These are phyloP conservation scores for Bipolaris cookei DNA, from an alignment of 2,329 filamentous ascomycete species.

Conservation along the genomic window DNA sequence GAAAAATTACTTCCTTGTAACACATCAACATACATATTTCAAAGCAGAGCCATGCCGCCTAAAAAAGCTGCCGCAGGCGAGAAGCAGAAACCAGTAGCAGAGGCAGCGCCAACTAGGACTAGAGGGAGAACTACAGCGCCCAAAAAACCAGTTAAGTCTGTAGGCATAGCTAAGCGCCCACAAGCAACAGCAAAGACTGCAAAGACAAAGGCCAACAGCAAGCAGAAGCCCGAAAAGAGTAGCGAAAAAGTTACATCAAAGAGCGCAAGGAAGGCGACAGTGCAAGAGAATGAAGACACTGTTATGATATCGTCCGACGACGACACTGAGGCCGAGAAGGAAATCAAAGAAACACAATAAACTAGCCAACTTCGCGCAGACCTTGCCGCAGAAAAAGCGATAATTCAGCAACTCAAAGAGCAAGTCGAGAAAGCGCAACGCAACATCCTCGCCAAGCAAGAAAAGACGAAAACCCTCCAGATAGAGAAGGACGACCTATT, in stretches of 20 bases:
- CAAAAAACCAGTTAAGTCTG: not conserved
- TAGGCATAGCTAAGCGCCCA: too few species aligned
- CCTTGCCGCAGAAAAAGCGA: not conserved
- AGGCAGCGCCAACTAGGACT: not conserved
- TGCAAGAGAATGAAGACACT: not conserved
- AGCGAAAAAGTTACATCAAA: not conserved
- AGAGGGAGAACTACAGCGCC: not conserved
- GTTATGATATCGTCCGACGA: conserved; percentile 3
- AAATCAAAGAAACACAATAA: not conserved
- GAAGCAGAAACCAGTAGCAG: not conserved
- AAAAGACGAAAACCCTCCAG: not conserved
- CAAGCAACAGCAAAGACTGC: conserved; percentile 1
- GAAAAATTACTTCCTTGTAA: too few species aligned
- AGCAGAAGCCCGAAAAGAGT: not conserved
- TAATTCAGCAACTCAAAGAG: not conserved
- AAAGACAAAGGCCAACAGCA: not conserved
- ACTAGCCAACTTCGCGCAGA: not conserved
- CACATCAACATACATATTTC: not conserved
- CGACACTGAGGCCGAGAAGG: not conserved
- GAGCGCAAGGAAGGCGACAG: not conserved
- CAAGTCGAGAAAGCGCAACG: not conserved
- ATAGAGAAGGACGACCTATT: not conserved
- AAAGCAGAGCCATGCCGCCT: not conserved
- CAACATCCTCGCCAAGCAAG: not conserved
- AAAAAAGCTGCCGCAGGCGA: not conserved